Evolutionary conservation across 2,329 filamentous ascomycete genomes (phyloP).

Genomic region (Periconia digitata): DNA sequence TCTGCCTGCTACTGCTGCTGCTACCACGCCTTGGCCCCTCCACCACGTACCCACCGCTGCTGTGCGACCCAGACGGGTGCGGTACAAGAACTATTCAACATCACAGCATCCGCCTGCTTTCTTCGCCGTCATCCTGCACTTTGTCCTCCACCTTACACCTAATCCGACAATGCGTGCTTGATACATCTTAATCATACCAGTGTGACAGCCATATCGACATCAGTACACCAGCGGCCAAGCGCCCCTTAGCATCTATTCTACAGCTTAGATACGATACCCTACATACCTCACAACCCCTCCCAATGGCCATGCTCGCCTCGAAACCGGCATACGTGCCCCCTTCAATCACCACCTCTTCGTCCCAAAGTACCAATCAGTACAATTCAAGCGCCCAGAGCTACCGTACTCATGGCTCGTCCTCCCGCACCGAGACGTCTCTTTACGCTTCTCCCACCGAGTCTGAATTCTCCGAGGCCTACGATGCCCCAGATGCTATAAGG

Average conservation of each 20-base stretch:
- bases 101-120: background rate
- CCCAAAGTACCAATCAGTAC: constrained; percentile 39
- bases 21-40: no score
- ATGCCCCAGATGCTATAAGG: constrained; percentile 65
- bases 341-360: constrained; percentile 45
- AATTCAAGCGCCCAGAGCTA: constrained; percentile 37
- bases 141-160: background rate
- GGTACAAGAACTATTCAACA: no score
- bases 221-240: background rate
- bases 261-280: background rate
- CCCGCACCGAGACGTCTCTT: constrained; percentile 50
- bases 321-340: constrained; percentile 68
- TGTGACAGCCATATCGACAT: constrained; percentile 4
- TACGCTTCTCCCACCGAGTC: constrained; percentile 88
- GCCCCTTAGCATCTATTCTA: background rate
- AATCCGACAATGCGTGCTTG: constrained; percentile 15
- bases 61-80: constrained; percentile 10
- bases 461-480: constrained; percentile 79
- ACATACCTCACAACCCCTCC: constrained; percentile 1
- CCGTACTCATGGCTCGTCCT: constrained; percentile 35
- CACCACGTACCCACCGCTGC: constrained; percentile 5
- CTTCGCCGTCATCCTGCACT: background rate
- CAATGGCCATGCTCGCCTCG: constrained; percentile 77
- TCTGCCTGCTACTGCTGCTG: no score
- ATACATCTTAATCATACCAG: constrained; percentile 5